A percentile compares a stretch with the other conserved stretches of the same genome.
Evolutionary conservation across 2,329 filamentous ascomycete species (phyloP).

Genomic region (Dactylella cylindrospora): DNA sequence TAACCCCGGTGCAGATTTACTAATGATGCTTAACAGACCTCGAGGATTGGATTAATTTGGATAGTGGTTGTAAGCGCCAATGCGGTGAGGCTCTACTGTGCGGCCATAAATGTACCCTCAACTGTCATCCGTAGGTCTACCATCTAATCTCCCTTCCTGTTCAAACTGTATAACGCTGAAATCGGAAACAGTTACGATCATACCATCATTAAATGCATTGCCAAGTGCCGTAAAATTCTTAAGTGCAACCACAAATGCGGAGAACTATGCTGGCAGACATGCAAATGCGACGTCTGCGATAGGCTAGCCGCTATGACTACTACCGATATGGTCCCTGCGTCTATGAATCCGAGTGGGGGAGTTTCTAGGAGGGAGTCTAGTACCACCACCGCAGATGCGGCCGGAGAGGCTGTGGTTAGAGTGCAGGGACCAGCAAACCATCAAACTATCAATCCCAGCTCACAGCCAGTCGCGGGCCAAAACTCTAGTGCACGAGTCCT

Average conservation of each 20-base stretch:
- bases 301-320: constrained; percentile 16
- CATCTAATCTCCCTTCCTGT: background rate
- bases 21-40: constrained; percentile 51
- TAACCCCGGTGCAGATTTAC: background rate
- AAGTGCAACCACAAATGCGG: constrained; percentile 48
- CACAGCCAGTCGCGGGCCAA: too few relatives aligned
- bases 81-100: constrained; percentile 57
- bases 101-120: constrained; percentile 58
- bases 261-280: constrained; percentile 9
- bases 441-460: too few relatives aligned
- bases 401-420: too few relatives aligned
- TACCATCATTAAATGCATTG: constrained; percentile 1
- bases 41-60: constrained; percentile 59
- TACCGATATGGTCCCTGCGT: constrained; percentile 36
- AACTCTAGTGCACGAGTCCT: too few relatives aligned
- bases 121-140: constrained; percentile 60
- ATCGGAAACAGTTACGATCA: constrained; percentile 10
- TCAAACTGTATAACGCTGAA: background rate
- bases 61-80: constrained; percentile 58
- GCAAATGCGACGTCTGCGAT: constrained; percentile 15
- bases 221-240: constrained; percentile 1
- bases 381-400: too few relatives aligned
- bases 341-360: constrained; percentile 25
- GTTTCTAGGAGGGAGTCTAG: too few relatives aligned
- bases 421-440: too few relatives aligned